Base-by-base conservation (phyloP, 2,329 filamentous ascomycete genomes). In the Colletotrichum ledebouriae region DNA sequence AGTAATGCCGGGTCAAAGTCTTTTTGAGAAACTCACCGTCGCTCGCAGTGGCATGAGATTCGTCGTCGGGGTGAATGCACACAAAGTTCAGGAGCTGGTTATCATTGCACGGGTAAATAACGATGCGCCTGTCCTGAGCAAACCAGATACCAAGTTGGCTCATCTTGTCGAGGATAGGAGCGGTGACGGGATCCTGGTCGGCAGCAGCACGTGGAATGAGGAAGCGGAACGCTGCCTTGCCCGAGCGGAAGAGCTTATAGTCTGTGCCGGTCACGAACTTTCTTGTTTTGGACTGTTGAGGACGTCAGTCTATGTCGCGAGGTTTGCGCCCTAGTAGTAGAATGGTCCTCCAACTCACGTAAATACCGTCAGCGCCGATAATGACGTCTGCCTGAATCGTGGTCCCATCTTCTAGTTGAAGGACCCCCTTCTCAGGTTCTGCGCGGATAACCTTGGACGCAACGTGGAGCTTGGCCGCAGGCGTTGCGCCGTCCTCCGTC, bases 201-300 rank as follows among this genome's bases (percentile, higher is more conserved):
- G 74, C 75, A 1, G 67, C 69, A 2, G 67, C 58, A 5, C 69
- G 66, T 0, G 83, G 78, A 0, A 89, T 79, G 37, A 87, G 72
- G 73, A 88, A 89, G 7, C 87, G 77, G 71, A 87, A 89, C 0
- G 86, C 85, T 57, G 83, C 86, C 72, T 86, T 86, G 10, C 86
- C 86, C 1, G 81, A 83, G 2, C 80, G 78, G 47, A 80, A 82
- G 0, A 82, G 77, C 7, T 76, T 76, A 34, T 73, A 55, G 0
- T 63, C 59, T 3, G 72, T 59, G 7, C 72, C 74, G 2, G 63
- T 71, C 0, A 78, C 67, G 0, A 67, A 69, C 68, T 72, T 47
- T 70, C 79, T 11, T 53, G 73, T 65, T 62, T 69, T 73, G 65
- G 59, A 75, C 72, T 72, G 73, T 25, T 44, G 7, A 11, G 10